These are phyloP conservation scores for Kwoniella newhampshirensis DNA, from an alignment of 768 basidiomycete genomes.

Conservation along the genomic window DNA sequence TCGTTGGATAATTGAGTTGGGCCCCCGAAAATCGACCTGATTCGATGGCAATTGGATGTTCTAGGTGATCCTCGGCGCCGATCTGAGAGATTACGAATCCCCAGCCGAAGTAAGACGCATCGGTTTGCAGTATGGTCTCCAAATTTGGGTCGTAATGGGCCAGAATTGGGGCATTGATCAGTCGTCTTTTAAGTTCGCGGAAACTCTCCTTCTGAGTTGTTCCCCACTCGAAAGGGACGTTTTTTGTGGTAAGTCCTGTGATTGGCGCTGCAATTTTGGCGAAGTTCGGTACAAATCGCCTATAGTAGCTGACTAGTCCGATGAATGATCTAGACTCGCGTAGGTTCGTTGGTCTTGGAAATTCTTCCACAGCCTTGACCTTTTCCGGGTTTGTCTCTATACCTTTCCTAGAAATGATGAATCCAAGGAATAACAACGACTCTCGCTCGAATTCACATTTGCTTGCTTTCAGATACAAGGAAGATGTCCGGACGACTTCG, in stretches of 20 bases:
- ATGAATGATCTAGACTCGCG: constrained; percentile 25
- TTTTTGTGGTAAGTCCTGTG: constrained; percentile 13
- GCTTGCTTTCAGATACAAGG: constrained; percentile 24
- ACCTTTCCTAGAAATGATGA: constrained; percentile 13
- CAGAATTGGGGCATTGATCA: constrained; percentile 28
- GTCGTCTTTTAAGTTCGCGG: constrained; percentile 11
- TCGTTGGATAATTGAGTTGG: constrained; percentile 59
- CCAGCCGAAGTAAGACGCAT: constrained; percentile 49
- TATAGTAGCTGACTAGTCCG: constrained; percentile 36
- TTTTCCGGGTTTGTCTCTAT: constrained; percentile 20
- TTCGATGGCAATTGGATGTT: constrained; percentile 23
- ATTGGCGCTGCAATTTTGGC: constrained; percentile 20
- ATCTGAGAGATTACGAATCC: constrained; percentile 49
- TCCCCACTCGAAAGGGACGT: constrained; percentile 6
- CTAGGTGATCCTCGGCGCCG: not conserved
- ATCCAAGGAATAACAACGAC: constrained; percentile 35
- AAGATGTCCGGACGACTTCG: constrained; percentile 15
- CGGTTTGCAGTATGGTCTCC: constrained; percentile 28
- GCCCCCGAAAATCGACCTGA: constrained; percentile 34
- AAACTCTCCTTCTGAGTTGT: constrained; percentile 12
- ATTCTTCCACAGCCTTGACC: constrained; percentile 20
- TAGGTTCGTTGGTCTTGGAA: constrained; percentile 21
- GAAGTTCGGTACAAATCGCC: constrained; percentile 36
- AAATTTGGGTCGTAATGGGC: constrained; percentile 16
- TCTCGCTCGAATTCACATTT: constrained; percentile 35